These are phyloP conservation scores for Hermanozyma aechmeae DNA, from an alignment of 805 yeast species.

Conservation along the genomic window DNA sequence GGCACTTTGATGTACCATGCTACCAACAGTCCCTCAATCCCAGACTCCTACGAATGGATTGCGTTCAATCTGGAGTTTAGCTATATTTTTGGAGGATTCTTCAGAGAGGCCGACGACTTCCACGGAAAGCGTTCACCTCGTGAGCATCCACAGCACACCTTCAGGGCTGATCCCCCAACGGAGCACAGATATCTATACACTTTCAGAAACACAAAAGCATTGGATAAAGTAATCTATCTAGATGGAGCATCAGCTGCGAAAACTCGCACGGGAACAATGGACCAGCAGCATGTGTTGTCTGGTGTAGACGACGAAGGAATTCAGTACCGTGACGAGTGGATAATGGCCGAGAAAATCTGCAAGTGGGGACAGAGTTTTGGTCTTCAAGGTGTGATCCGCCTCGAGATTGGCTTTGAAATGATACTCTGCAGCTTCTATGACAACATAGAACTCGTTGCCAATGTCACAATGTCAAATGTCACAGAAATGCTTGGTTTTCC, in stretches of 20 bases:
- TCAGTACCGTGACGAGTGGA: constrained; percentile 26
- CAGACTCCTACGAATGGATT: constrained; percentile 47
- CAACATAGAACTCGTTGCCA: constrained; percentile 38
- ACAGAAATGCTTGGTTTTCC: constrained; percentile 33
- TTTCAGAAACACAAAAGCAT: constrained; percentile 37
- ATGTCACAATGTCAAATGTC: constrained; percentile 28
- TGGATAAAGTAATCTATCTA: constrained; percentile 40
- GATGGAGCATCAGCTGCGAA: constrained; percentile 70
- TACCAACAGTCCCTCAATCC: constrained; percentile 30
- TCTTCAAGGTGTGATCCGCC: constrained; percentile 48
- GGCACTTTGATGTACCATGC: constrained; percentile 53
- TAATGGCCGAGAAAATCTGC: constrained; percentile 43
- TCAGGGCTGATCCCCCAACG: neutral
- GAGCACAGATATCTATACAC: constrained; percentile 25
- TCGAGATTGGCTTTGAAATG: constrained; percentile 57
- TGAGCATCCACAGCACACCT: neutral
- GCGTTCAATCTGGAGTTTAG: constrained; percentile 60
- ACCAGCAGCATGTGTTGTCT: constrained; percentile 24
- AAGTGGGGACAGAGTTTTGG: constrained; percentile 46
- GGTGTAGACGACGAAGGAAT: constrained; percentile 13
- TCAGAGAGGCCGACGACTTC: constrained; percentile 5
- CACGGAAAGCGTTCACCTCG: too few relatives aligned
- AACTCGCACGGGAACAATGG: constrained; percentile 50
- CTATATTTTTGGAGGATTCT: constrained; percentile 34
- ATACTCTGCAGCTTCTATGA: constrained; percentile 49